Percentiles rank a stretch among this genome's conserved stretches.
These are phyloP conservation scores for Mycoemilia scoparia DNA, from an alignment of 192 early-diverging fungal species.

Conservation along the genomic window DNA sequence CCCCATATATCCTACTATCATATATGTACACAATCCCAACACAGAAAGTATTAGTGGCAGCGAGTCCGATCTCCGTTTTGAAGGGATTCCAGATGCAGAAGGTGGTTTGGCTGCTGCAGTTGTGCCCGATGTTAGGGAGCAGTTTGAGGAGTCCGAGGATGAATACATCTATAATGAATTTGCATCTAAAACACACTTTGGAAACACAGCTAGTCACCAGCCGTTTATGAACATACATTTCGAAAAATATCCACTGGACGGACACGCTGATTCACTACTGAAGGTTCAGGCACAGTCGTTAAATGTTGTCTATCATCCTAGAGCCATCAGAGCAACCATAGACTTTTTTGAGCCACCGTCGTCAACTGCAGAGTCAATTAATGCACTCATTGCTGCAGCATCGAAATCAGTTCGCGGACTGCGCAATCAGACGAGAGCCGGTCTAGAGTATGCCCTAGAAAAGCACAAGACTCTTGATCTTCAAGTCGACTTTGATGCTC, in stretches of 20 bases:
- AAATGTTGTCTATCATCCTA: slow-evolving; percentile 76
- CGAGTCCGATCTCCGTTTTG: slow-evolving; percentile 2
- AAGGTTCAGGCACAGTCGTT: slow-evolving; percentile 73
- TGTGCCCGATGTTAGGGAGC: slow-evolving; percentile 1
- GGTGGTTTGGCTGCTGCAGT: slow-evolving; percentile 5
- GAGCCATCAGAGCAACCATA: slow-evolving; percentile 48
- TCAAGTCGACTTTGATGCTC: slow-evolving; percentile 89
- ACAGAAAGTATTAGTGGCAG: background rate
- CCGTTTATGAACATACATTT: slow-evolving; percentile 34
- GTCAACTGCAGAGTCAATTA: slow-evolving; percentile 51
- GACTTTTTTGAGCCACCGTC: slow-evolving; percentile 72
- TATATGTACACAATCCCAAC: slow-evolving; percentile 19
- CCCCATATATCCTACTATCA: slow-evolving; percentile 26
- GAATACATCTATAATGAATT: too few species aligned
- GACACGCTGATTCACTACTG: slow-evolving; percentile 68
- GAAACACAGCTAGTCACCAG: slow-evolving; percentile 31
- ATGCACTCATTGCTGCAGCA: slow-evolving; percentile 55
- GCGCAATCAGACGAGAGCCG: slow-evolving; percentile 72
- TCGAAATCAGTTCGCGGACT: slow-evolving; percentile 74
- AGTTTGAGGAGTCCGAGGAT: too few species aligned
- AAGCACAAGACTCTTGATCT: slow-evolving; percentile 82
- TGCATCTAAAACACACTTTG: slow-evolving; percentile 29
- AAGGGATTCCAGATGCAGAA: slow-evolving; percentile 7
- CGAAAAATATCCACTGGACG: slow-evolving; percentile 82
- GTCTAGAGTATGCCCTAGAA: slow-evolving; percentile 66